phyloP scores from a whole-genome alignment of 768 basidiomycete genomes.

The Boletus reticuloceps region DNA sequence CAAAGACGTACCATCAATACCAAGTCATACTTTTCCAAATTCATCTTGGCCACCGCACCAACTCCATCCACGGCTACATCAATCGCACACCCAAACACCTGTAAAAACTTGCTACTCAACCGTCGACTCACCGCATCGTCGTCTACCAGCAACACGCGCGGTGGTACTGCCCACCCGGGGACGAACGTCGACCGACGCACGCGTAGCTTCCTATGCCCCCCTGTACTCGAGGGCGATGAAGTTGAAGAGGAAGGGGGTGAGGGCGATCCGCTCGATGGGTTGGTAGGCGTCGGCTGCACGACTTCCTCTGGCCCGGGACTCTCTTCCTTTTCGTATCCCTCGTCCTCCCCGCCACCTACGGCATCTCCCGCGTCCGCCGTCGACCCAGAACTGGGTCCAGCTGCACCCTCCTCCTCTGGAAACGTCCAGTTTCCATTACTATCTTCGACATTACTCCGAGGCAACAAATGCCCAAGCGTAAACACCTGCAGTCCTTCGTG shows the following conservation, averaged over 20 bases:
- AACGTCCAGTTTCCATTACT: slow-evolving; percentile 61
- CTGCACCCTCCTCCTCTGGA: slow-evolving; percentile 33
- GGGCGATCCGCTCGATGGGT: slow-evolving; percentile 15
- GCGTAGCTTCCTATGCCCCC: slow-evolving; percentile 47
- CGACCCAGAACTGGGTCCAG: slow-evolving; percentile 9
- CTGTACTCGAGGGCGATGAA: slow-evolving; percentile 7
- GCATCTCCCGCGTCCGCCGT: slow-evolving; percentile 21
- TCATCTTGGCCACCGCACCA: slow-evolving; percentile 94
- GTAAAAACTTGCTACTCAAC: slow-evolving; percentile 88
- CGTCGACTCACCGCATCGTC: slow-evolving; percentile 91
- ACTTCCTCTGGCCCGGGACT: slow-evolving; percentile 36
- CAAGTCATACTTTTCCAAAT: slow-evolving; percentile 91
- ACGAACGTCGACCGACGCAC: slow-evolving; percentile 79
- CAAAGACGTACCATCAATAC: slow-evolving; percentile 83
- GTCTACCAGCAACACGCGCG: slow-evolving; percentile 89
- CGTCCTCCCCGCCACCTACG: slow-evolving; percentile 20
- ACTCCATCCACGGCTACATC: slow-evolving; percentile 95
- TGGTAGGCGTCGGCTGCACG: slow-evolving; percentile 39
- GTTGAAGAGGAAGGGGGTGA: slow-evolving; percentile 16
- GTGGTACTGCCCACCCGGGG: slow-evolving; percentile 89
- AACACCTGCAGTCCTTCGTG: slow-evolving; percentile 78
- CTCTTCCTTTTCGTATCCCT: slow-evolving; percentile 25
- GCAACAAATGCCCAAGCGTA: slow-evolving; percentile 75
- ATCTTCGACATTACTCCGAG: slow-evolving; percentile 49
- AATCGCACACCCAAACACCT: slow-evolving; percentile 92